phyloP scores from a whole-genome alignment of 225 moss, liverwort and hornwort genomes.

The Neckera pumila region DNA sequence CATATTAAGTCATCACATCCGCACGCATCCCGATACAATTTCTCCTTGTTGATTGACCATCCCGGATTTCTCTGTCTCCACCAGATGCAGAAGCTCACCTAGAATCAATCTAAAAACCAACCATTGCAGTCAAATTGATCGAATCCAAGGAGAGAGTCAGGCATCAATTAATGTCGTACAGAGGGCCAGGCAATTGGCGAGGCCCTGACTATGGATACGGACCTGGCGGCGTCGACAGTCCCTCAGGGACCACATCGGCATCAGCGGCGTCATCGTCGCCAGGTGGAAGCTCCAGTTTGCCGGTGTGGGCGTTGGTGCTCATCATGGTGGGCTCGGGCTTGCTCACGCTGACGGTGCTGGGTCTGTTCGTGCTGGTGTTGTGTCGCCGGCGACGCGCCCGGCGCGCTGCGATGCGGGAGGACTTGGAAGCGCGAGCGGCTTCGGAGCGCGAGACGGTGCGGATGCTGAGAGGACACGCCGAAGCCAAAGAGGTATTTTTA shows the following conservation, averaged over 20 bases:
- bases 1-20: not conserved
- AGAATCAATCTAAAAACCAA: not conserved
- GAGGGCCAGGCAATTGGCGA: not conserved
- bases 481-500: not conserved
- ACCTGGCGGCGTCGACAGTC: not conserved
- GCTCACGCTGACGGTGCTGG: slow-evolving; percentile 11
- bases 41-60: not conserved
- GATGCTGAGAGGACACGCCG: not conserved
- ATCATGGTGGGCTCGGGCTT: slow-evolving; percentile 15
- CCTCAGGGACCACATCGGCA: not conserved
- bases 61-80: not conserved
- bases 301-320: slow-evolving; percentile 19
- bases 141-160: not conserved
- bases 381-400: slow-evolving; percentile 10
- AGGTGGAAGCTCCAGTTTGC: not conserved
- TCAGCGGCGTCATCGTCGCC: not conserved
- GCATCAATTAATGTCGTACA: not conserved
- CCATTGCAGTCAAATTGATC: not conserved
- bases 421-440: not conserved
- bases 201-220: not conserved
- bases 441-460: not conserved
- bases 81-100: not conserved
- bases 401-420: not conserved
- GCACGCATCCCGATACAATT: not conserved
- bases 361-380: slow-evolving; percentile 13